These are phyloP conservation scores for Citrus sp. DNA, from an alignment of 345 rosid species.

Conservation along the genomic window DNA sequence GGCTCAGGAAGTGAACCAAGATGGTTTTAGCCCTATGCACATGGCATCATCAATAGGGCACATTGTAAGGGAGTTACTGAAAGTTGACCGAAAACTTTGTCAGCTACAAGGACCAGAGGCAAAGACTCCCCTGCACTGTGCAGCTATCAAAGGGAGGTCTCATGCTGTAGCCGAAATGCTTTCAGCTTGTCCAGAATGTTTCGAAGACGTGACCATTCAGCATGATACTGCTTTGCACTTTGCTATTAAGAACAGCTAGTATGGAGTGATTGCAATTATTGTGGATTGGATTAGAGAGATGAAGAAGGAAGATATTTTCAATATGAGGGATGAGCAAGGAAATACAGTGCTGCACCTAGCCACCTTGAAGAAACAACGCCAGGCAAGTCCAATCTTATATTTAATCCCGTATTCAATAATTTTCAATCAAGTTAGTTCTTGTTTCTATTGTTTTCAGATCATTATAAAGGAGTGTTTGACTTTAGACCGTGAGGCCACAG, in stretches of 20 bases:
- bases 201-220: too few species aligned
- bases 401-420: neutral
- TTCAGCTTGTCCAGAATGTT: too few species aligned
- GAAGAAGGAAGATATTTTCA: conserved; percentile 17
- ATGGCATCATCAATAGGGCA: conserved; percentile 41
- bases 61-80: too few species aligned
- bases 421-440: neutral
- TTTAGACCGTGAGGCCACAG: neutral
- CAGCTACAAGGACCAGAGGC: too few species aligned
- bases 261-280: too few species aligned
- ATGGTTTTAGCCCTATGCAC: conserved; percentile 41
- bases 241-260: too few species aligned
- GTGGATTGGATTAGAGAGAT: too few species aligned
- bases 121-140: too few species aligned
- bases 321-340: conserved; percentile 39
- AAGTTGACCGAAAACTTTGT: too few species aligned
- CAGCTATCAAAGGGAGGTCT: too few species aligned
- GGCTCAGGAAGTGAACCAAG: conserved; percentile 30
- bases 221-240: too few species aligned
- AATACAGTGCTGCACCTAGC: conserved; percentile 48
- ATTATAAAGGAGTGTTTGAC: neutral
- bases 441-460: neutral
- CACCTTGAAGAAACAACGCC: conserved; percentile 40
- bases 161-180: too few species aligned
- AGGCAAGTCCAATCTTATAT: conserved; percentile 15